Percentiles rank a stretch among this genome's conserved stretches.
Conservation (phyloP, 768 basidiomycete species). For the Mycena indigotica region DNA sequence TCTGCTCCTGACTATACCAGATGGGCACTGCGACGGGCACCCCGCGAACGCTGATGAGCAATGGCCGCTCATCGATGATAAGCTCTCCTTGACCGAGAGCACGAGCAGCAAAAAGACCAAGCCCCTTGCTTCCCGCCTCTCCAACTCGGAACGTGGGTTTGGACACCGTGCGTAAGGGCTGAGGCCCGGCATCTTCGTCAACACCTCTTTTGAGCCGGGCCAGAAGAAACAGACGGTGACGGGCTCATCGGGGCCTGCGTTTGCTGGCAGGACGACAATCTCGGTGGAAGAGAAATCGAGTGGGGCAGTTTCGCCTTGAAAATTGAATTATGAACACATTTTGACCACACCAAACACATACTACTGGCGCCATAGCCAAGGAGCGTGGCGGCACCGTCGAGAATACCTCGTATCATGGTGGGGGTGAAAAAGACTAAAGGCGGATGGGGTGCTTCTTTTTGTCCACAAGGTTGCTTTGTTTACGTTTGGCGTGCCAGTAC, state of each 20-base stretch:
- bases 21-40: conserved; percentile 7
- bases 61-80: conserved; percentile 20
- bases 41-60: conserved; percentile 8
- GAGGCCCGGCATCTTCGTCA: neutral
- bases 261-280: neutral
- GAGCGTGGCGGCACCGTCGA: neutral
- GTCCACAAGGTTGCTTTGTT: too few relatives aligned
- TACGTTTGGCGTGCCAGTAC: too few relatives aligned
- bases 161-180: neutral
- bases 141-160: conserved; percentile 5
- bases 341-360: too few relatives aligned
- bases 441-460: too few relatives aligned
- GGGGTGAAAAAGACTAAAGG: too few relatives aligned
- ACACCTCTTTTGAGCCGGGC: neutral
- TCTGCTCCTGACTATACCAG: too few relatives aligned
- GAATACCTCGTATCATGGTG: conserved; percentile 2
- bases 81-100: conserved; percentile 14
- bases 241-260: neutral
- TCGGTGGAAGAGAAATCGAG: neutral
- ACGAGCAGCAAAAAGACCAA: conserved; percentile 19
- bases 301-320: neutral
- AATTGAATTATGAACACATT: neutral
- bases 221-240: conserved; percentile 1
- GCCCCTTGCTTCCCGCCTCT: conserved; percentile 6
- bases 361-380: too few relatives aligned